Conservation (phyloP, 106 monocot genomes). For the Dendrobium catenatum region DNA sequence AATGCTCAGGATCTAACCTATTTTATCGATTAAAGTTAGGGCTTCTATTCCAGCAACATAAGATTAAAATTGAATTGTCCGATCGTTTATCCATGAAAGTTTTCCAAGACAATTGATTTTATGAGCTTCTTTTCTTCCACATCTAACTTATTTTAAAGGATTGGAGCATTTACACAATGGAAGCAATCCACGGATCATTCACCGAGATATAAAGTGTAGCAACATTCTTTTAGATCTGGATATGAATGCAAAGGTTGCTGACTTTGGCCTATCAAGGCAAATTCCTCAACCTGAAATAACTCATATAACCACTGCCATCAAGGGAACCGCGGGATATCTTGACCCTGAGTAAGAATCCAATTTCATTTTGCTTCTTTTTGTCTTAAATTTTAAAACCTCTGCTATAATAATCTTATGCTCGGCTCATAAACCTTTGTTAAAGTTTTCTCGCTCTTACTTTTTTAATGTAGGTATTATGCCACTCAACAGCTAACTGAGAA, state of each 20-base stretch:
- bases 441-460: background rate
- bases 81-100: background rate
- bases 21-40: too few species aligned
- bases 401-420: background rate
- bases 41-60: too few species aligned
- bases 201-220: slow-evolving; percentile 39
- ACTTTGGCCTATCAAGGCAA: slow-evolving; percentile 36
- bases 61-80: too few species aligned
- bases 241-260: slow-evolving; percentile 37
- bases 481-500: slow-evolving; percentile 49
- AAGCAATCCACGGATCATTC: slow-evolving; percentile 37
- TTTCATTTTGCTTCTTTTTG: background rate
- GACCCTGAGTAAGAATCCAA: slow-evolving; percentile 29
- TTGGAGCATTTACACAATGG: slow-evolving; percentile 33
- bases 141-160: slow-evolving; percentile 13
- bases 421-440: background rate
- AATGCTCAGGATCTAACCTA: too few species aligned
- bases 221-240: slow-evolving; percentile 43
- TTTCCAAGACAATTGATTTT: background rate
- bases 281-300: slow-evolving; percentile 21
- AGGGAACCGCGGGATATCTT: slow-evolving; percentile 41
- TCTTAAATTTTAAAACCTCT: background rate
- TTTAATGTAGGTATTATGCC: slow-evolving; percentile 28
- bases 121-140: too few species aligned
- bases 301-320: slow-evolving; percentile 36